These are phyloP conservation scores for Chrysosporium keratinophilum DNA, from an alignment of 2,329 filamentous ascomycete genomes.

Conservation along the genomic window DNA sequence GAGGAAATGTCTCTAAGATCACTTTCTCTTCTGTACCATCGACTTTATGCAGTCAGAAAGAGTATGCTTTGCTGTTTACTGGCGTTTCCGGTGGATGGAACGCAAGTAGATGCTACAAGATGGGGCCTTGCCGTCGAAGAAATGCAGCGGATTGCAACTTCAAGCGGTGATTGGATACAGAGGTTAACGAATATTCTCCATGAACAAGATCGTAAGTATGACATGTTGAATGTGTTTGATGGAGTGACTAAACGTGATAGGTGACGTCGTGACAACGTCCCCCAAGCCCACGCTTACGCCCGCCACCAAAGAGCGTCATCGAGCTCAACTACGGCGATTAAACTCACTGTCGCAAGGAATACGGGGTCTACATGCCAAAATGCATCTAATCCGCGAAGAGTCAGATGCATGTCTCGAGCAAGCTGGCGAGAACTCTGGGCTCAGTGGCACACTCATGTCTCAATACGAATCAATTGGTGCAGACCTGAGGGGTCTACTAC, in stretches of 20 bases:
- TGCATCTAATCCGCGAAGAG: slow-evolving; percentile 83
- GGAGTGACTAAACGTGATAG: slow-evolving; percentile 17
- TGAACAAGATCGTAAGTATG: slow-evolving; percentile 64
- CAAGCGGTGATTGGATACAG: slow-evolving; percentile 53
- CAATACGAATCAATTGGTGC: slow-evolving; percentile 93
- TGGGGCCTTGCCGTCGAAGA: slow-evolving; percentile 72
- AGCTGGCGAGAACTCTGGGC: slow-evolving; percentile 55
- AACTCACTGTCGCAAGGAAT: slow-evolving; percentile 83
- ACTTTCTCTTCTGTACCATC: slow-evolving; percentile 69
- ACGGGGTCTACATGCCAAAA: slow-evolving; percentile 82
- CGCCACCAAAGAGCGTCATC: slow-evolving; percentile 63
- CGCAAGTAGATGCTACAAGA: slow-evolving; percentile 62
- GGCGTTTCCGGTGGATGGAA: slow-evolving; percentile 71
- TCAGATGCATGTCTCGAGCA: slow-evolving; percentile 69
- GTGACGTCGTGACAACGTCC: slow-evolving; percentile 39
- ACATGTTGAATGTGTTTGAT: slow-evolving; percentile 1
- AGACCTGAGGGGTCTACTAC: slow-evolving; percentile 68
- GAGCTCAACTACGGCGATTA: slow-evolving; percentile 77
- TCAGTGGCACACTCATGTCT: slow-evolving; percentile 66
- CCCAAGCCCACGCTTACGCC: slow-evolving; percentile 33
- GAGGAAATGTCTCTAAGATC: slow-evolving; percentile 68
- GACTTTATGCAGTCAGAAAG: slow-evolving; percentile 70
- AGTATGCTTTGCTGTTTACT: slow-evolving; percentile 81
- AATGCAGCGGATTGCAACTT: slow-evolving; percentile 54
- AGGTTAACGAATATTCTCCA: slow-evolving; percentile 59